Evolutionary conservation across 805 yeast genomes (phyloP).

Genomic region (Millerozyma miso): DNA sequence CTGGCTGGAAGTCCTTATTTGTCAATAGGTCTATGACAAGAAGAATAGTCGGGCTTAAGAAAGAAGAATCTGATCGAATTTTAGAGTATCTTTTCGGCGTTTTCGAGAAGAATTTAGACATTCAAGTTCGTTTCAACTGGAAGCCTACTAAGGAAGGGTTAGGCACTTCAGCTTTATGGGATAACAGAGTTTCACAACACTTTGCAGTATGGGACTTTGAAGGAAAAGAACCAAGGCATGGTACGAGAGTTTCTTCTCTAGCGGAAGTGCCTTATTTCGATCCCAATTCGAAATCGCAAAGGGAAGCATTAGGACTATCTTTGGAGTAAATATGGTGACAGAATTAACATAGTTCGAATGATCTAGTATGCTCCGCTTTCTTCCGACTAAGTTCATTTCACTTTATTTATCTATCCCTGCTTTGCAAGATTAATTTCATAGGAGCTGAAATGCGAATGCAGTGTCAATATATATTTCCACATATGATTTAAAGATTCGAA

Average conservation of each 20-base stretch:
- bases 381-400: no score
- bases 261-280: conserved; percentile 54
- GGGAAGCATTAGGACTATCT: conserved; percentile 45
- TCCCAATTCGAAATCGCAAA: conserved; percentile 46
- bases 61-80: conserved; percentile 46
- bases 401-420: no score
- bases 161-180: conserved; percentile 57
- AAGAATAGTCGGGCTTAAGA: conserved; percentile 49
- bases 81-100: conserved; percentile 43
- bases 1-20: conserved; percentile 57
- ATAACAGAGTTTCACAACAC: conserved; percentile 53
- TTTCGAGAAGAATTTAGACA: conserved; percentile 49
- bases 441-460: no score
- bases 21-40: conserved; percentile 50
- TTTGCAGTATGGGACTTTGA: conserved; percentile 51
- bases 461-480: no score
- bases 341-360: no score
- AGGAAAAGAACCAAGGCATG: conserved; percentile 44
- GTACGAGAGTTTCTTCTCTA: conserved; percentile 45
- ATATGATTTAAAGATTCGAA: no score
- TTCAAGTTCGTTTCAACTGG: conserved; percentile 55
- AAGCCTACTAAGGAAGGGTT: conserved; percentile 34
- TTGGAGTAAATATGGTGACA: no score
- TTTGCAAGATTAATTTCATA: no score
- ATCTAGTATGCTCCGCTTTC: no score